phyloP scores from a whole-genome alignment of 1,139 yeast genomes.

The Spencermartinsiella ligniputridi region DNA sequence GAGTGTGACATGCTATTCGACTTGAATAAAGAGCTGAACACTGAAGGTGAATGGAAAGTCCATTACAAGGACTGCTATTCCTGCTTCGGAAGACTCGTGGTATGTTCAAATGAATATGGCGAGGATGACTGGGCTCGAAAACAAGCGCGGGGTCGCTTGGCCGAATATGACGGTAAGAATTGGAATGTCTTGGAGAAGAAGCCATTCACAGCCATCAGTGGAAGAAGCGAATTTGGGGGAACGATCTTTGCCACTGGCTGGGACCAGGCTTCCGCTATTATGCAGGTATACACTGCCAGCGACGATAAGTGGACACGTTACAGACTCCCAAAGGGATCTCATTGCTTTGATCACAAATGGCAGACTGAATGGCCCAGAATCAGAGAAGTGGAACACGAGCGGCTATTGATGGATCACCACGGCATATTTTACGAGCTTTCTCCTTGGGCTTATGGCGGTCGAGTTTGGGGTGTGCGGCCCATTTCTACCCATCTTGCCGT shows the following conservation, averaged over 20 bases:
- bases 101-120: conserved; percentile 2
- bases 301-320: conserved; percentile 2
- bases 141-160: conserved; percentile 2
- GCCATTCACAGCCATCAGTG: conserved; percentile 1
- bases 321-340: conserved; percentile 2
- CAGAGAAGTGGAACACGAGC: conserved; percentile 3
- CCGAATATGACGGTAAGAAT: background rate
- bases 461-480: conserved; percentile 2
- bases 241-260: conserved; percentile 4
- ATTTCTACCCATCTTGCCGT: conserved; percentile 1
- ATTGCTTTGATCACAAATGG: conserved; percentile 4
- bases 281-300: background rate
- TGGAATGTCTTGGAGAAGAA: conserved; percentile 1
- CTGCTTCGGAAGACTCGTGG: conserved; percentile 1
- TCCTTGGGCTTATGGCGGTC: conserved; percentile 3
- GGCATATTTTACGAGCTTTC: conserved; percentile 4
- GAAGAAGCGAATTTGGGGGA: conserved; percentile 2
- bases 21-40: background rate
- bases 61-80: conserved; percentile 3
- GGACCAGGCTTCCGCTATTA: conserved; percentile 3
- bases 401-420: conserved; percentile 3
- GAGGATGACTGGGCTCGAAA: conserved; percentile 3
- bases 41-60: conserved; percentile 4
- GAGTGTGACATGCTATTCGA: background rate
- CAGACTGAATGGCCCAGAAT: conserved; percentile 4